Percentiles rank a stretch among this genome's conserved stretches.
These are phyloP conservation scores for Chlorencoelia australis DNA, from an alignment of 2,329 filamentous ascomycete genomes.

Conservation along the genomic window DNA sequence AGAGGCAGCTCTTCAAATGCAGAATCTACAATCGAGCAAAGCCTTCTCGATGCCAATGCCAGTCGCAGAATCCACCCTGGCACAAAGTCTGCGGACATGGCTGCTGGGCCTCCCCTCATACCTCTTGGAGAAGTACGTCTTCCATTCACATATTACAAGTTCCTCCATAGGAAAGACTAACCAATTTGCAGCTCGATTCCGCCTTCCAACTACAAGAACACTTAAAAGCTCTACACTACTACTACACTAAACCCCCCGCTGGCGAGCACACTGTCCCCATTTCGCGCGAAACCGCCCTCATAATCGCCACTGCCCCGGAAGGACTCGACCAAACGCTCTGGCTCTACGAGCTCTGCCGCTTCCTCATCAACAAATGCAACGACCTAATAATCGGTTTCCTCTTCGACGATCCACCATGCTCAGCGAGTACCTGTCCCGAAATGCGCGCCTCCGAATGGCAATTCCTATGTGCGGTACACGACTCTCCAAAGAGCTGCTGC, in stretches of 20 bases:
- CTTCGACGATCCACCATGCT: constrained; percentile 82
- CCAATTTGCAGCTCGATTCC: constrained; percentile 66
- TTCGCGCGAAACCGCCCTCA: constrained; percentile 61
- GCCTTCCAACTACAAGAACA: constrained; percentile 97
- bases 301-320: constrained; percentile 69
- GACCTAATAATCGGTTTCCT: constrained; percentile 86
- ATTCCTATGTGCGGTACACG: constrained; percentile 95
- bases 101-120: constrained; percentile 78
- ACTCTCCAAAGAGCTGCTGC: constrained; percentile 92
- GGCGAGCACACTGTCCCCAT: constrained; percentile 59
- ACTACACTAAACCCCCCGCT: constrained; percentile 55
- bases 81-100: constrained; percentile 87
- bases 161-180: too few species aligned
- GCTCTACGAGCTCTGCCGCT: constrained; percentile 96
- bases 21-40: constrained; percentile 48
- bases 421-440: constrained; percentile 80
- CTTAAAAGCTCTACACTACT: constrained; percentile 81
- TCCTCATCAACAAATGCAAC: constrained; percentile 91
- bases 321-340: constrained; percentile 81
- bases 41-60: constrained; percentile 60
- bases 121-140: constrained; percentile 64
- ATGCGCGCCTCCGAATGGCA: constrained; percentile 99
- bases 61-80: constrained; percentile 83
- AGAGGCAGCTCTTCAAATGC: constrained; percentile 49
- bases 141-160: constrained; percentile 1